Evolutionary conservation across 352 stramenopile genomes (phyloP).

Genomic region (Phytophthora pinifolia): DNA sequence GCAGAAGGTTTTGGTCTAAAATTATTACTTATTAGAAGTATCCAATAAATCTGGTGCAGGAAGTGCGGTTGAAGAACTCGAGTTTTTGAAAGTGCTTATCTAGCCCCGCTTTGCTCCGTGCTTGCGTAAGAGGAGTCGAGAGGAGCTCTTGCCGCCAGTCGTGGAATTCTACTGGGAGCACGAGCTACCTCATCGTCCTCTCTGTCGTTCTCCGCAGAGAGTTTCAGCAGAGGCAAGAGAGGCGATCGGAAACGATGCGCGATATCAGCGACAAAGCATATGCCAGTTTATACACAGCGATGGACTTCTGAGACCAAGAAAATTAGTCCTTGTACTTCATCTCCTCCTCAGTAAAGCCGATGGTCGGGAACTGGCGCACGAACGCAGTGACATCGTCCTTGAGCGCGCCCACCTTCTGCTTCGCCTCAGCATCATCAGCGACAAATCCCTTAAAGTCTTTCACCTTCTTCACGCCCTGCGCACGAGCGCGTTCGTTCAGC

Average conservation of each 20-base stretch:
- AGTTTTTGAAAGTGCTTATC: not conserved
- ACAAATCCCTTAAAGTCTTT: conserved; percentile 88
- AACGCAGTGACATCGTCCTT: conserved; percentile 92
- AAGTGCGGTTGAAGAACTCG: no score
- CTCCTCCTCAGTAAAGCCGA: conserved; percentile 95
- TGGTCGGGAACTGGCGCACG: conserved; percentile 94
- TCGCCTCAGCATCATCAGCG: conserved; percentile 41
- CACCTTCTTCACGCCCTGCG: conserved; percentile 96
- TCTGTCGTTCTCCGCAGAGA: conserved; percentile 20
- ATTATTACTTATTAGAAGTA: no score
- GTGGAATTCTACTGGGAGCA: conserved; percentile 16
- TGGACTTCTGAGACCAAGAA: no score
- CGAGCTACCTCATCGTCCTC: conserved; percentile 1
- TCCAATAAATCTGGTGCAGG: no score
- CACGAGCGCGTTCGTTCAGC: conserved; percentile 88
- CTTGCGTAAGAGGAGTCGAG: conserved; percentile 7
- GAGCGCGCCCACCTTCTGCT: conserved; percentile 73
- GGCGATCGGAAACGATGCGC: conserved; percentile 14
- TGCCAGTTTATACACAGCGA: no score
- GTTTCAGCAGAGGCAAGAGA: conserved; percentile 4
- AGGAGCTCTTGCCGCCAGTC: conserved; percentile 15
- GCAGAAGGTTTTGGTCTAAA: no score
- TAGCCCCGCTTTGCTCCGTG: conserved; percentile 9
- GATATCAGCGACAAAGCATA: no score
- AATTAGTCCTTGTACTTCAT: conserved; percentile 88